A percentile compares a stretch with the other conserved stretches of the same genome.
Evolutionary conservation across 2,329 filamentous ascomycete genomes (phyloP).

Genomic region (Fusarium luffae): DNA sequence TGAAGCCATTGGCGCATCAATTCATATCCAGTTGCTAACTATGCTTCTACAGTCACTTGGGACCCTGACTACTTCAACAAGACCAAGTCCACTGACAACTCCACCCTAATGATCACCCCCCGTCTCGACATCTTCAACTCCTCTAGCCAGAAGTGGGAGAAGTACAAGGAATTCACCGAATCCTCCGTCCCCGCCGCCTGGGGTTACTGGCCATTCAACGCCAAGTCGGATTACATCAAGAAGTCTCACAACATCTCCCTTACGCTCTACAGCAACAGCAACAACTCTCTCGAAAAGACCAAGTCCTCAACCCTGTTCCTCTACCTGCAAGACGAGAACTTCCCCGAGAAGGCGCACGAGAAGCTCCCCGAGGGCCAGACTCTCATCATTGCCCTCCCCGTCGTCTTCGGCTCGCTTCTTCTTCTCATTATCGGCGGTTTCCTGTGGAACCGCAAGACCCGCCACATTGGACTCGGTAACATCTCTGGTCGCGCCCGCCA

Average conservation of each 20-base stretch:
- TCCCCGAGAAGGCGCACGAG: conserved; percentile 52
- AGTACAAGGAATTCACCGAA: conserved; percentile 51
- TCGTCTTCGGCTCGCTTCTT: conserved; percentile 59
- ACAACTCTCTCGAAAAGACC: conserved; percentile 49
- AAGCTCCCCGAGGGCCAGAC: conserved; percentile 52
- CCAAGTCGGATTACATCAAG: conserved; percentile 53
- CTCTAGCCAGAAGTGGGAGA: conserved; percentile 51
- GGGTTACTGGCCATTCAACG: conserved; percentile 62
- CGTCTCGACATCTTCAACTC: conserved; percentile 57
- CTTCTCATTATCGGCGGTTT: conserved; percentile 65
- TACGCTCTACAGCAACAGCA: conserved; percentile 54
- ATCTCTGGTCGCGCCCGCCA: conserved; percentile 60
- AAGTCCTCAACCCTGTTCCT: conserved; percentile 58
- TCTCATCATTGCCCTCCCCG: conserved; percentile 65
- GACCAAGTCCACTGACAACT: conserved; percentile 53
- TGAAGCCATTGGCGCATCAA: background rate
- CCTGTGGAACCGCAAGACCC: conserved; percentile 65
- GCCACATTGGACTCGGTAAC: conserved; percentile 62
- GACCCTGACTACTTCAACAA: conserved; percentile 63
- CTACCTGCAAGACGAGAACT: conserved; percentile 48
- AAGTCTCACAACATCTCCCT: conserved; percentile 60
- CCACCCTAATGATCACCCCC: conserved; percentile 48
- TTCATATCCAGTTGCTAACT: background rate
- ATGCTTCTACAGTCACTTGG: conserved; percentile 61
- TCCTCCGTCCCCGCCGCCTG: conserved; percentile 52